Base-by-base conservation (phyloP, 148 eudicot species). In the Agrostemma githago region DNA sequence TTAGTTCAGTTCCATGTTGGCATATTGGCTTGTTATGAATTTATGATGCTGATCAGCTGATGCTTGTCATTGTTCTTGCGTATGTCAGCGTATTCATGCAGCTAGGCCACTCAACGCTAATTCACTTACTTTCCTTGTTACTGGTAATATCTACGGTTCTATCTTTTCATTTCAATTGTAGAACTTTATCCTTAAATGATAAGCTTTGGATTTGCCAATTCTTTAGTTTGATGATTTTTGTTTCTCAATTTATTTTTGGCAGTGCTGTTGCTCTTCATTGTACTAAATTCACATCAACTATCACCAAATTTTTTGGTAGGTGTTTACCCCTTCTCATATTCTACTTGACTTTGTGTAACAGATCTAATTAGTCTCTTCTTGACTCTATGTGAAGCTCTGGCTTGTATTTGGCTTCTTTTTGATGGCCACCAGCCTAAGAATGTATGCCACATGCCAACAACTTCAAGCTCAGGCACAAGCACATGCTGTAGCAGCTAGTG, bases 391-490 rank as follows among this genome's bases (percentile, higher is more conserved):
- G 76, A 70, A 93, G 98, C 95, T 94, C 42, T 94, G 98, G 98
- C 83, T 94, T 77, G 98, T 91, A 59, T 84, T 94, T 82, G 97
- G 95, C 67, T 90, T 89, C 79, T 94, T 94, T 88, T 80, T 91
- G 76, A 87, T 94, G 89, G 98, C 98, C 68, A 89, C 98, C 54
- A 86, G 88, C 78, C 74, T 94, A 20, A 86, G 98, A 69, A 94
- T 94, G 98, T 94, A 94, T 71, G 97, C 98, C 62, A 91, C 98
- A 63, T 94, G 97, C 81, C 97, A 91, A 79, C 98, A 94, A 74
- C 97, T 94, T 84, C 98, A 94, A 82, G 97, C 97, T 76, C 97
- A 93, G 80, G 92, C 97, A 43, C 98, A 94, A 79, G 95, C 97
- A 34, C 97, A 91, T 87, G 98, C 92, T 79, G 88, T 90, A 68